Evolutionary conservation across 371 early-diverging fungal species (phyloP), one percentile per base, ranked within the genome.

Genomic region (Syncephalis fuscata): DNA sequence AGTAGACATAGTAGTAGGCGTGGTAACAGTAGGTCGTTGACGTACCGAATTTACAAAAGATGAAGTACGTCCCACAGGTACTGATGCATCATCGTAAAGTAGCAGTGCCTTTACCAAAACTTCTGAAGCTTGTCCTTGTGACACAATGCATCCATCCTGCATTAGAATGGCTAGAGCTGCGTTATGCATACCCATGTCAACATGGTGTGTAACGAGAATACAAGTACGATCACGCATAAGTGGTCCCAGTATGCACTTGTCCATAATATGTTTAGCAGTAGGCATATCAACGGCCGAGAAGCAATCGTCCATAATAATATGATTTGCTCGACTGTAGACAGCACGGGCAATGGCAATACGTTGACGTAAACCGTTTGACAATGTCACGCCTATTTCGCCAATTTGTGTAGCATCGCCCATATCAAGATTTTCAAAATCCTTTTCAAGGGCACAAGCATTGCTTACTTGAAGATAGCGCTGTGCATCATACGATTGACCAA

Each of bases 341-440:
- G 89, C 88, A 25, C 90, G 67, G 0, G 92, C 92, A 27, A 89
- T 59, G 0, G 82, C 66, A 10, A 89, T 80, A 57, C 85, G 79
- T 44, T 82, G 82, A 54, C 79, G 80, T 56, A 81, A 82, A 17
- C 85, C 82, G 45, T 82, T 82, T 9, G 76, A 74, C 11, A 84
- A 60, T 1, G 80, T 78, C 39, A 81, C 74, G 7, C 85, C 85
- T 39, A 76, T 76, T 58, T 92, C 93, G 16, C 94, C 95, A 54
- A 93, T 80, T 66, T 92, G 88, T 0, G 95, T 95, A 59, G 66
- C 46, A 56, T 96, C 96, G 24, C 92, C 93, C 44, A 78, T 77
- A 22, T 76, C 73, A 8, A 97, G 59, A 40, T 74, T 76, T 37
- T 80, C 70, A 16, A 94, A 63, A 59, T 94, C 95, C 3, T 76